Evolutionary conservation across 2,329 filamentous ascomycete genomes (phyloP), one percentile per base, ranked within the genome.

Genomic region (Mariannaea elegans): DNA sequence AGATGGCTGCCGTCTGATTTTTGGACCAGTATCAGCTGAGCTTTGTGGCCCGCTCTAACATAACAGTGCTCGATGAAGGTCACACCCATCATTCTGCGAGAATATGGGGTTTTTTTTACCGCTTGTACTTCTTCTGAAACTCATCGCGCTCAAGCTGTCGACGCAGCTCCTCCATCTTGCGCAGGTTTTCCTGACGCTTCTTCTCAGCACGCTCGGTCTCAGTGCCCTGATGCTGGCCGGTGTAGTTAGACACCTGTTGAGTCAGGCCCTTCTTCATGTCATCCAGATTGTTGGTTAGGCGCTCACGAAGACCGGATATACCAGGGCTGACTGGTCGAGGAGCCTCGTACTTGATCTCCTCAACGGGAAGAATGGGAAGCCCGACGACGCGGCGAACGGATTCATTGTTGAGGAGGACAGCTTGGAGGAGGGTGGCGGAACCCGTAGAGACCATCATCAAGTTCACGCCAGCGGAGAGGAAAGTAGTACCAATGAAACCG

Each of bases 381-480:
- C 71, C 73, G 27, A 77, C 63, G 56, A 69, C 62, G 32, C 73
- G 72, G 56, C 82, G 81, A 62, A 83, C 63, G 12, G 67, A 27
- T 55, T 70, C 54, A 39, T 76, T 76, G 70, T 75, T 78, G 45
- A 81, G 71, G 24, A 80, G 68, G 36, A 75, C 54, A 34, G 72
- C 65, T 34, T 78, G 76, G 67, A 80, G 68, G 47, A 75, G 67
- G 23, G 72, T 72, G 21, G 78, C 72, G 27, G 77, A 67, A 62
- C 75, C 68, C 60, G 82, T 68, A 64, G 82, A 77, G 8, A 75
- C 67, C 65, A 75, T 73, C 79, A 84, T 84, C 72, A 80, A 78
- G 63, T 84, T 82, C 49, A 84, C 72, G 51, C 74, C 80, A 36
- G 81, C 77, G 16, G 81, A 80, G 56, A 84, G 73, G 75, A 79